Base-by-base conservation (phyloP, 1,284 basidiomycete genomes). In the Irpex sp. region DNA sequence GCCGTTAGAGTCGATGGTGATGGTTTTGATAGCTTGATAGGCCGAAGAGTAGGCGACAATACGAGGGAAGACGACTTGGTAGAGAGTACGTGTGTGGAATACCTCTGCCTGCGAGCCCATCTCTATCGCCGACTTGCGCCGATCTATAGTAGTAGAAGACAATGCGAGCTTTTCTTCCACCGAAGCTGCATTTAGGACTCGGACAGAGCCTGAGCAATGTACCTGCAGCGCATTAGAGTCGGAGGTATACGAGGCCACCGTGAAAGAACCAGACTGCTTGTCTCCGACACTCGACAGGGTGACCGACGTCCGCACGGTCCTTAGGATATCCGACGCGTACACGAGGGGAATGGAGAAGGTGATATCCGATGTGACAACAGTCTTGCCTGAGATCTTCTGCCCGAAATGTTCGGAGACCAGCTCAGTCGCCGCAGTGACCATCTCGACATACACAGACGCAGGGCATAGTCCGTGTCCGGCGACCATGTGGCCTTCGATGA, bases 361-460 rank as follows among this genome's bases (percentile, higher is more conserved):
- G 7, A 85, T 70, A 7, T 79, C 71, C 2, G 73, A 75, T 7
- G 88, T 71, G 2, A 79, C 71, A 15, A 82, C 69, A 61, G 78
- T 73, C 19, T 71, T 70, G 9, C 77, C 77, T 3, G 73, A 70
- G 4, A 71, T 66, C 48, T 73, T 67, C 5, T 74, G 58, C 0
- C 67, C 71, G 40, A 76, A 70, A 49, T 79, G 73, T 21, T 71
- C 72, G 54, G 72, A 72, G 4, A 78, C 69, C 34, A 81, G 72
- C 34, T 74, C 67, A 17, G 83, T 74, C 0, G 80, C 81, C 7
- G 81, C 78, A 26, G 83, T 72, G 1, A 78, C 82, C 52, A 86
- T 79, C 66, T 90, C 88, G 17, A 85, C 70, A 66, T 89, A 89
- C 1, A 89, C 81, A 0, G 87, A 89, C 0, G 86, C 89, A 4